Conservation (phyloP, 78 protist genomes). For the Thecamonas trahens region DNA sequence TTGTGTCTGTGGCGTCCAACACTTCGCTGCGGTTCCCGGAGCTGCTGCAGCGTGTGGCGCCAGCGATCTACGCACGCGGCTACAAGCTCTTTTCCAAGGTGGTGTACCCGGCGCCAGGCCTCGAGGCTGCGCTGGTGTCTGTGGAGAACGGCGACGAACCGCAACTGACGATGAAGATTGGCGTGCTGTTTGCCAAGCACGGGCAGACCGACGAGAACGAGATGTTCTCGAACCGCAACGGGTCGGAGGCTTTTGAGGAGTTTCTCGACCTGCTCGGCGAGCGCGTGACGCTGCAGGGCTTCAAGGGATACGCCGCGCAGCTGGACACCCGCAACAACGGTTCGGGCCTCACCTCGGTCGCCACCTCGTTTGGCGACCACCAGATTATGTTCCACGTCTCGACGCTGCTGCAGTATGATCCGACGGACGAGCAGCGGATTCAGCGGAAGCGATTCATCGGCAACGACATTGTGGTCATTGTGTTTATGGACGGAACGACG, state of each 20-base stretch:
- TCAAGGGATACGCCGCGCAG: conserved; percentile 3
- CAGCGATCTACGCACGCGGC: too few species aligned
- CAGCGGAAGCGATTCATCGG: conserved; percentile 26
- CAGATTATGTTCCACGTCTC: conserved; percentile 80
- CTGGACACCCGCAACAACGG: conserved; percentile 16
- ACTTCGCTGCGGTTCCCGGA: too few species aligned
- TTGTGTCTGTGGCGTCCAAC: too few species aligned
- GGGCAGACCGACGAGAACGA: conserved; percentile 25
- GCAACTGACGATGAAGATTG: too few species aligned
- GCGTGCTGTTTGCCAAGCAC: conserved; percentile 15
- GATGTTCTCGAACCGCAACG: neutral
- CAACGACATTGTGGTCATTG: conserved; percentile 21
- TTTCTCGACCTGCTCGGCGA: conserved; percentile 6
- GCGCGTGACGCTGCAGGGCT: neutral
- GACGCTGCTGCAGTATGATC: conserved; percentile 44
- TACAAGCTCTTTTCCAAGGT: too few species aligned
- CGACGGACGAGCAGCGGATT: conserved; percentile 50
- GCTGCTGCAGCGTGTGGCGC: too few species aligned
- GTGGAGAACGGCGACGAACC: too few species aligned
- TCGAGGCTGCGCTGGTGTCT: too few species aligned
- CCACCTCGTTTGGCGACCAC: conserved; percentile 10
- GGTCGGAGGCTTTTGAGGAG: neutral
- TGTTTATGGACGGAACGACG: conserved; percentile 13
- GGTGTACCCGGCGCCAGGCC: too few species aligned
- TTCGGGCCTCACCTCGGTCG: conserved; percentile 39